Evolutionary conservation across 2,329 filamentous ascomycete species (phyloP), one percentile per base, ranked within the genome.

Genomic region (Incumbomyces lentus): DNA sequence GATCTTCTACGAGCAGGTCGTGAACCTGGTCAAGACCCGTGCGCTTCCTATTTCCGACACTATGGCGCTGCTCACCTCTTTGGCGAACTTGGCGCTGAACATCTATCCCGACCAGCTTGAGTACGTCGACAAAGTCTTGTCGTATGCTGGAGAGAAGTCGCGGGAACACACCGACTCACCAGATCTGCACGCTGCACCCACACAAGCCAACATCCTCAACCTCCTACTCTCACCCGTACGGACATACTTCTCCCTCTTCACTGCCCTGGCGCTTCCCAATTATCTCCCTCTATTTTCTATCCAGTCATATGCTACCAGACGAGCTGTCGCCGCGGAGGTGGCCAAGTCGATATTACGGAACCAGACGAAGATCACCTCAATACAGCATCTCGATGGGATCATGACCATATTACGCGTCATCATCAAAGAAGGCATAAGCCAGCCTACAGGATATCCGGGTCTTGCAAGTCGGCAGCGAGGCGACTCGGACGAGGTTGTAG

Each of bases 401-500:
- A 70, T 98, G 13, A 86, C 93, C 55, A 81, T 95, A 29, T 71
- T 95, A 41, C 86, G 86, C 55, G 92, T 98, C 0, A 71, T 98
- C 31, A 92, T 98, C 62, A 92, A 88, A 58, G 92, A 98, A 67
- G 89, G 90, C 11, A 82, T 85, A 12, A 89, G 94, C 59, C 73
- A 82, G 45, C 80, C 86, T n/a, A 76, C 80, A 39, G 86, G 86
- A 26, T 95, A 95, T 58, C 82, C 89, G 0, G 86, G 86, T 2
- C 79, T 84, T 33, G 79, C 84, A 5, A 68, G 73, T 12, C 85
- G 90, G 60, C 75, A 86, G 52, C 81, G 87, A 51, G 71, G 77
- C 39, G 93, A 98, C 70, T 96, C 92, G 1, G 92, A 98, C 52
- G 93, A 98, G 69, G 96, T 90, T 0, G 81, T 96, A 59, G 90